phyloP scores from a whole-genome alignment of 495 filamentous ascomycete genomes.

The Tuber microsphaerosporum region DNA sequence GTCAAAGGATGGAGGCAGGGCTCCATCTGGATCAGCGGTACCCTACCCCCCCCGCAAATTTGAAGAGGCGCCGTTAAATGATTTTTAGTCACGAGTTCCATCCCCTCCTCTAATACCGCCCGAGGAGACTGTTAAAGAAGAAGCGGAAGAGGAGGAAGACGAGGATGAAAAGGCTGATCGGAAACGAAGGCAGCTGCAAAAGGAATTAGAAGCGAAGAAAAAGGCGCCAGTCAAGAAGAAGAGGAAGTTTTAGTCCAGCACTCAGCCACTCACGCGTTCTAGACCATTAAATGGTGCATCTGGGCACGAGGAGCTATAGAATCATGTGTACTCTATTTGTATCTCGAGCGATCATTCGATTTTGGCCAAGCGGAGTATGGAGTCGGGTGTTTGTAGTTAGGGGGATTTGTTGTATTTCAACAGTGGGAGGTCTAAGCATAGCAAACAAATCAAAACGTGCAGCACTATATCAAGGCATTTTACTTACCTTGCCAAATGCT shows the following conservation, averaged over 20 bases:
- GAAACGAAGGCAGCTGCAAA: constrained; percentile 52
- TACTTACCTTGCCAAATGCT: not conserved
- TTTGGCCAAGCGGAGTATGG: not conserved
- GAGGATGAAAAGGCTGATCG: constrained; percentile 49
- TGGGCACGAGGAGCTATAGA: not conserved
- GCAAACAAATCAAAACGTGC: not conserved
- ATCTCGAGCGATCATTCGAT: not conserved
- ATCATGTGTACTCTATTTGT: not conserved
- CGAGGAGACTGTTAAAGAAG: constrained; percentile 27
- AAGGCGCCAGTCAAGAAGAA: constrained; percentile 55
- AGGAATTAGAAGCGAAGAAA: constrained; percentile 52
- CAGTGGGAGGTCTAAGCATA: not conserved
- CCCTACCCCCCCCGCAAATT: not conserved
- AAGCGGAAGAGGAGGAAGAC: constrained; percentile 42
- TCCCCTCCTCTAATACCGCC: constrained; percentile 16
- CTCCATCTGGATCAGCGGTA: constrained; percentile 1
- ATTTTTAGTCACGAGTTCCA: constrained; percentile 12
- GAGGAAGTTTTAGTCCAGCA: constrained; percentile 47
- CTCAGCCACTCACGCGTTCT: not conserved
- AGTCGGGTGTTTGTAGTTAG: not conserved
- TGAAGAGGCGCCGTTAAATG: constrained; percentile 7
- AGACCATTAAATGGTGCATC: not conserved
- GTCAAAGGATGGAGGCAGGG: constrained; percentile 11
- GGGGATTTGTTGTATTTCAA: not conserved
- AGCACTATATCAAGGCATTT: not conserved